Evolutionary conservation across 441 rosid genomes (phyloP).

Genomic region (Erodium moschatum): DNA sequence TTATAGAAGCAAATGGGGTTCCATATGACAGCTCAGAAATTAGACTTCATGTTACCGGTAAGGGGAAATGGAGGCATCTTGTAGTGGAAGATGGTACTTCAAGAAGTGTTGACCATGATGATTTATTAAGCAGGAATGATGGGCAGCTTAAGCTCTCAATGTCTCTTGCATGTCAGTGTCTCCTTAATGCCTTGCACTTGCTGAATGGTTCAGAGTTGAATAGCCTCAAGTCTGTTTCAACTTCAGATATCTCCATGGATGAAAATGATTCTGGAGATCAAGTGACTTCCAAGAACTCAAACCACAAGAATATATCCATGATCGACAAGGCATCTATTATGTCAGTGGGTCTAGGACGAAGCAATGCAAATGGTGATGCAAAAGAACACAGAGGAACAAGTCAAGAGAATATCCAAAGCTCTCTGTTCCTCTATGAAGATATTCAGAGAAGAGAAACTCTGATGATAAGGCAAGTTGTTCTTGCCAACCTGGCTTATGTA

Average conservation of each 20-base stretch:
- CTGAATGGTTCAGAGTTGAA: constrained; percentile 35
- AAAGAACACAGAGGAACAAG: constrained; percentile 59
- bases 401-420: constrained; percentile 57
- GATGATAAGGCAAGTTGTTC: constrained; percentile 59
- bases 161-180: constrained; percentile 70
- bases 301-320: constrained; percentile 29
- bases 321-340: constrained; percentile 34
- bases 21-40: constrained; percentile 47
- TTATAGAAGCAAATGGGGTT: constrained; percentile 32
- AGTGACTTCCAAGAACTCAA: constrained; percentile 28
- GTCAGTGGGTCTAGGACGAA: constrained; percentile 32
- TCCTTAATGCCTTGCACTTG: constrained; percentile 59
- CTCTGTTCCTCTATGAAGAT: constrained; percentile 48
- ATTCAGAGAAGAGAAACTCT: constrained; percentile 42
- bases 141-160: constrained; percentile 65
- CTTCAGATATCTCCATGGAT: constrained; percentile 33
- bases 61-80: constrained; percentile 88
- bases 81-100: constrained; percentile 22
- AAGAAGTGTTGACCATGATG: constrained; percentile 34
- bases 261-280: constrained; percentile 40
- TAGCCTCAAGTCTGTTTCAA: constrained; percentile 29
- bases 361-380: constrained; percentile 51
- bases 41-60: constrained; percentile 56
- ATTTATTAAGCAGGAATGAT: constrained; percentile 28
- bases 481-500: constrained; percentile 66